A percentile compares a stretch with the other conserved stretches of the same genome.
Conservation (phyloP, 2,329 filamentous ascomycete species). For the Phialophora verrucosa region DNA sequence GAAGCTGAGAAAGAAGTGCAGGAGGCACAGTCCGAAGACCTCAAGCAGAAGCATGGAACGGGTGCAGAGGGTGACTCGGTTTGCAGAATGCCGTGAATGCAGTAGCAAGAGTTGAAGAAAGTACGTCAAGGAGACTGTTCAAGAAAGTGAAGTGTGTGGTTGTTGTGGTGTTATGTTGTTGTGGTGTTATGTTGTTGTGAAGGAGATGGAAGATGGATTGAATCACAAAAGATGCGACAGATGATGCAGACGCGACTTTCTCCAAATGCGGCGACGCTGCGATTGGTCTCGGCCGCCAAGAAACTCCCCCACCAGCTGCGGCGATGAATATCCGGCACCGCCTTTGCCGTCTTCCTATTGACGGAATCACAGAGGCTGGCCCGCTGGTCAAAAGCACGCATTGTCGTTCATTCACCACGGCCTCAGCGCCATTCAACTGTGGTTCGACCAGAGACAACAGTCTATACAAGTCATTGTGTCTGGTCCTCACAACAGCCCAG, state of each 20-base stretch:
- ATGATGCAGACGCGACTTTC: slow-evolving; percentile 18
- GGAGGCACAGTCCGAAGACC: neutral
- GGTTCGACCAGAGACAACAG: neutral
- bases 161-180: neutral
- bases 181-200: neutral
- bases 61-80: neutral
- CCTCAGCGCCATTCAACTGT: neutral
- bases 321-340: slow-evolving; percentile 19
- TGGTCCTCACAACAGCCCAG: neutral
- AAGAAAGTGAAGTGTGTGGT: neutral
- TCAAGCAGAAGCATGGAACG: slow-evolving; percentile 7
- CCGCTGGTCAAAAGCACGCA: neutral
- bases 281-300: slow-evolving; percentile 9
- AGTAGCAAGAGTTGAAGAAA: neutral
- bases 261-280: slow-evolving; percentile 9
- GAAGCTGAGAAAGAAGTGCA: slow-evolving; percentile 13
- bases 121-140: neutral
- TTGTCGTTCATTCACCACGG: too few species aligned
- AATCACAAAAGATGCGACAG: slow-evolving; percentile 6
- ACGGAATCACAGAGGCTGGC: neutral
- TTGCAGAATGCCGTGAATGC: neutral
- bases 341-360: slow-evolving; percentile 1
- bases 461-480: neutral
- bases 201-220: slow-evolving; percentile 1
- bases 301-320: neutral